These are phyloP conservation scores for Simmondsia chinensis DNA, from an alignment of 148 eudicot genomes.

Conservation along the genomic window DNA sequence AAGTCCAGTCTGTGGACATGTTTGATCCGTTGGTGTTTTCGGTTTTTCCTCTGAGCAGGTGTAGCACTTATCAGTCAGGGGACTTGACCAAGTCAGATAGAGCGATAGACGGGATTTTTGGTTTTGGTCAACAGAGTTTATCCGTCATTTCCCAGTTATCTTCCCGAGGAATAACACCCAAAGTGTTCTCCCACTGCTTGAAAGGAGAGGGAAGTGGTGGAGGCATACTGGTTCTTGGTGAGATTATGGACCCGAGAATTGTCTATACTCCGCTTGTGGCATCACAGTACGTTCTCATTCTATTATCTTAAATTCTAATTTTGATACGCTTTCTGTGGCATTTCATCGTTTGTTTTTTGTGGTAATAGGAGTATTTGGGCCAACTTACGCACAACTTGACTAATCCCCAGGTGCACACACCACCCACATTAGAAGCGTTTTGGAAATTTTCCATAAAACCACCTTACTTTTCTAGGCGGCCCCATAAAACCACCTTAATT, in stretches of 20 bases:
- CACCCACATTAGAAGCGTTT: too few species aligned
- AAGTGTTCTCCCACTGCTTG: slow-evolving; percentile 93
- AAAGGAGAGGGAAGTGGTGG: slow-evolving; percentile 94
- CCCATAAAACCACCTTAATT: too few species aligned
- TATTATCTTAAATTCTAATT: not conserved
- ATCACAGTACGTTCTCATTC: slow-evolving; percentile 75
- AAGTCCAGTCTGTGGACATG: too few species aligned
- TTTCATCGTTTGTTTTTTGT: too few species aligned
- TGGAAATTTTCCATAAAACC: too few species aligned
- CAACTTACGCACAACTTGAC: too few species aligned
- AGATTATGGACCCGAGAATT: slow-evolving; percentile 86
- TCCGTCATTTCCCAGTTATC: slow-evolving; percentile 89
- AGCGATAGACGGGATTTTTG: slow-evolving; percentile 96
- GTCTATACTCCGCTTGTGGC: slow-evolving; percentile 97
- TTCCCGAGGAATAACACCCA: slow-evolving; percentile 79
- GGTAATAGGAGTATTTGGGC: too few species aligned
- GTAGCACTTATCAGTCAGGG: slow-evolving; percentile 87
- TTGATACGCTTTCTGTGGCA: not conserved
- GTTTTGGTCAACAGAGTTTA: slow-evolving; percentile 80
- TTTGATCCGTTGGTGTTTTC: too few species aligned
- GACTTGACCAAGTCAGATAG: slow-evolving; percentile 71
- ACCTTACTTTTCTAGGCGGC: too few species aligned
- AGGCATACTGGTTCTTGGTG: slow-evolving; percentile 96
- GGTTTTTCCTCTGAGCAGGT: slow-evolving; percentile 40
- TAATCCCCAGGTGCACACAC: too few species aligned